phyloP scores from a whole-genome alignment of 2,329 filamentous ascomycete genomes.

The Alternaria arborescens region DNA sequence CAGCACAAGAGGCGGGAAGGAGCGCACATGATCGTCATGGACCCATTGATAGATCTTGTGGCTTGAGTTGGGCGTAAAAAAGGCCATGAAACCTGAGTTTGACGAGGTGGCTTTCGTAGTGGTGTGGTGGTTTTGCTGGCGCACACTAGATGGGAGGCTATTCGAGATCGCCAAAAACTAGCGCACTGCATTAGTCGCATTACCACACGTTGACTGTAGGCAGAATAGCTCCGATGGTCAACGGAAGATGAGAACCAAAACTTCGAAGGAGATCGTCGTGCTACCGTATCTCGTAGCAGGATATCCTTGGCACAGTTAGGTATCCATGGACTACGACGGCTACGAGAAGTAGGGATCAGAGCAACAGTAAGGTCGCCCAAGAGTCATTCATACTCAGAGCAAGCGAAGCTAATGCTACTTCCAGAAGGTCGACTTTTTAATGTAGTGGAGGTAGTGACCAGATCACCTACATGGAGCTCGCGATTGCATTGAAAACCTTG shows the following conservation, averaged over 20 bases:
- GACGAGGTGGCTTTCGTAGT: conserved; percentile 2
- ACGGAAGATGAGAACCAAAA: not conserved
- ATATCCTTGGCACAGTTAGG: not conserved
- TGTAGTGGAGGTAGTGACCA: not conserved
- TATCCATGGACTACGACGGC: not conserved
- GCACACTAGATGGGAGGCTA: conserved; percentile 3
- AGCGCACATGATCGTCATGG: conserved; percentile 5
- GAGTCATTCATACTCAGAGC: not conserved
- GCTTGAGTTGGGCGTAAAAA: conserved; percentile 7
- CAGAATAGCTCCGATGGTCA: not conserved
- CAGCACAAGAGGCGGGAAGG: conserved; percentile 1
- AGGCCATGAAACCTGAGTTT: not conserved
- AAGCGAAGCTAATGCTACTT: not conserved
- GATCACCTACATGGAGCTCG: not conserved
- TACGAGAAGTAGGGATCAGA: not conserved
- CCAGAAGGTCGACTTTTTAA: not conserved
- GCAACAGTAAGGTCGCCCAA: not conserved
- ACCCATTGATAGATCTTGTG: not conserved
- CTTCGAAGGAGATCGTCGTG: not conserved
- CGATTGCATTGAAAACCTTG: not conserved
- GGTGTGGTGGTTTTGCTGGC: conserved; percentile 3
- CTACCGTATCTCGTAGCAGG: not conserved
- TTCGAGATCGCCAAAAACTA: not conserved
- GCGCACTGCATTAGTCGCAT: not conserved
- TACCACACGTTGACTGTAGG: not conserved